Evolutionary conservation across 2,329 filamentous ascomycete genomes (phyloP), one percentile per base, ranked within the genome.

Genomic region (Colletotrichum sp.): DNA sequence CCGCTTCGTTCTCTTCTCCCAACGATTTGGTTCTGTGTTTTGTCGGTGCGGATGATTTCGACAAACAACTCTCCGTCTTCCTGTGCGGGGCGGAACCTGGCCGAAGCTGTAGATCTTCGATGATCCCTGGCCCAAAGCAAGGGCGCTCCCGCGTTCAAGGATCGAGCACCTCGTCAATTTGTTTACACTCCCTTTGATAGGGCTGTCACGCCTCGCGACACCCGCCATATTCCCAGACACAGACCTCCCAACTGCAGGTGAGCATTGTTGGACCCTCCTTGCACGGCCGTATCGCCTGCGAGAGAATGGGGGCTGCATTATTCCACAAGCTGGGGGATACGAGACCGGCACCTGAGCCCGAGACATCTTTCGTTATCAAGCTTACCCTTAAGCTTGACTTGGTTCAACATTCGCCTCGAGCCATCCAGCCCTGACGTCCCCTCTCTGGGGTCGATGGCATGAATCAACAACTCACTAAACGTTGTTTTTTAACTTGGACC

Each of bases 201-300:
- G 32, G 32, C 43, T 68, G 69, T 64, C 69, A 73, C 43, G 34
- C 61, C 24, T 52, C 67, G 28, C 60, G 34, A 58, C 60, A 21
- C 63, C 34, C 38, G 57, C 72, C 34, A 66, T 71, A 21, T n/a
- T 61, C 55, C 48, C 10, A 67, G 48, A 66, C 64, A 58, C 58
- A 68, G 73, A 60, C 70, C 73, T 67, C 63, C 60, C 58, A 73
- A 24, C 74, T 73, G 48, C 70, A 75, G 74, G 70, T 63, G 74
- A 69, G 70, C n/a, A 36, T 52, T 43, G 48, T 21, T 68, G 34
- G 58, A 38, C 57, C 57, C 64, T 60, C 57, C 13, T 30, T 63
- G 64, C 58, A 74, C 26, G 34, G 58, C 30, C 32, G 26, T 24
- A 38, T 57, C 26, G n/a, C 55, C 10, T 26, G 52, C 26, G 26